Base-by-base conservation (phyloP, 1,139 yeast genomes). In the Candida sanyaensis region DNA sequence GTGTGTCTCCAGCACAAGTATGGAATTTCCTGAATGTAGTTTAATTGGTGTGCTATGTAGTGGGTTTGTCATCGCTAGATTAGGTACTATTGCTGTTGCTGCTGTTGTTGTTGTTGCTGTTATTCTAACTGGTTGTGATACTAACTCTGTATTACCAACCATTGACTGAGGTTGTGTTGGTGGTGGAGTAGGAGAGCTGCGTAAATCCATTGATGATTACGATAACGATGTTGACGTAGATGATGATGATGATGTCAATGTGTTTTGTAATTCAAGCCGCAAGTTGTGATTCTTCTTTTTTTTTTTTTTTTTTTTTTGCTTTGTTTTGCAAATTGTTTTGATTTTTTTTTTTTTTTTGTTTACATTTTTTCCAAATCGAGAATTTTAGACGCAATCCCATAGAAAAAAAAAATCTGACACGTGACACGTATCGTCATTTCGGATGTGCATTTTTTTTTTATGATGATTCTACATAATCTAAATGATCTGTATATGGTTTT, bases 401-500 rank as follows among this genome's bases (percentile, higher is more conserved):
- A 7, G 17, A 21, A 21, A 21, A 10, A 17, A 21, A 21, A 21
- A 10, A 17, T 17, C 21, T 17, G 21, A 17, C 38, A 34, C 38
- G 38, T 34, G 27, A 34, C 13, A 34, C 8, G 6, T 5, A 32
- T 17, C 21, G 21, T 17, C 21, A 2, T 17, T 17, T 17, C 21
- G 2, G 21, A 17, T 17, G 3, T 17, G 21, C 21, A 6, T 8
- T 4, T 5, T 31, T 5, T 12, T 36, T 23, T 27, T 27, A 38
- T 23, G 13, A 8, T 17, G 34, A 21, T 31, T 37, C 47, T 36
- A 43, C 44, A 27, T 41, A 17, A 33, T 49, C 52, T 31, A 44
- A 36, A 41, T 49, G 52, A 21, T 49, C 50, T n/a, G 38, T 32
- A 6, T 13, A 11, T 24, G 51, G 48, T 31, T 50, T 50, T 28